Base-by-base conservation (phyloP, 495 filamentous ascomycete species). In the Tuber umbilicatum region DNA sequence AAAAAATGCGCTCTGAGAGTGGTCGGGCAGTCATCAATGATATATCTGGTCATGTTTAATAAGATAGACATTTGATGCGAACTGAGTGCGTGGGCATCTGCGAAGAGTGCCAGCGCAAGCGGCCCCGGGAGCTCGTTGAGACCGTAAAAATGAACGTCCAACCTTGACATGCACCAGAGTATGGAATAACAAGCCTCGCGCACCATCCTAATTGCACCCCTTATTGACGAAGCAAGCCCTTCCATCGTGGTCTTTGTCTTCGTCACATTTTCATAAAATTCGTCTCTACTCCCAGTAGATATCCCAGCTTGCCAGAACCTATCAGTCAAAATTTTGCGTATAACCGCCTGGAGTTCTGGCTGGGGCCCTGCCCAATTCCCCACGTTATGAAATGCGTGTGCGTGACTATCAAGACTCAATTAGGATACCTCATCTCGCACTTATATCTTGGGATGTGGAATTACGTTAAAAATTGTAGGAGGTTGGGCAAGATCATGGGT, bases 241-340 rank as follows among this genome's bases (percentile, higher is more conserved):
- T 99, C 95, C 55, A 97, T 87, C 0, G 94, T 97, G 68, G 87
- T 87, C 84, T 93, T 95, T 47, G 97, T 97, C 38, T 91, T 90
- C 16, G 91, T 90, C 42, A 99, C 94, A 64, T 91, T 88, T 64
- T 95, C 92, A 83, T 97, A 98, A 81, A 99, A 99, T 45, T 97
- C 93, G 71, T 98, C 95, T 79, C 93, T 91, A 78, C 91, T 97
- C 39, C 97, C 95, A 76, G 88, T 91, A 0, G 95, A 97, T 60
- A 99, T 99, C 23, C 95, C 95, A 23, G 94, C 92, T 87, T 99
- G 95, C 95, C 95, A 99, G 81, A 99, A 98, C 38, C 95, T 91
- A 84, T 99, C 95, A 2, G 93, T 97, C 27, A 99, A 85, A 69
- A 97, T 92, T 9, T 92, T 89, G 43, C 89, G 89, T 41, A 97